A percentile compares a stretch with the other conserved stretches of the same genome.
Evolutionary conservation across 441 rosid species (phyloP).

Genomic region (Populus hybrid): DNA sequence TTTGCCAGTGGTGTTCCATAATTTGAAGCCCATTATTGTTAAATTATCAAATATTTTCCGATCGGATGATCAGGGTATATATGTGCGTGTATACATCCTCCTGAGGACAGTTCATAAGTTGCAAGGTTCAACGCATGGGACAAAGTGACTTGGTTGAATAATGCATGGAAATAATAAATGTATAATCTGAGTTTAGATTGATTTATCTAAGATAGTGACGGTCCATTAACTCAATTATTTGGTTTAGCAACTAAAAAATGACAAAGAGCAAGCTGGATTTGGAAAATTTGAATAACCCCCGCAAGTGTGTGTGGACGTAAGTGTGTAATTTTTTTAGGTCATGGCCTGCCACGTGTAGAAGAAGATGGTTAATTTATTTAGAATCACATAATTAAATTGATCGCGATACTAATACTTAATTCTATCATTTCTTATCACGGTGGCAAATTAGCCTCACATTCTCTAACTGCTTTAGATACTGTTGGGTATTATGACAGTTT

Average conservation of each 20-base stretch:
- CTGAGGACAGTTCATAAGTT: not conserved
- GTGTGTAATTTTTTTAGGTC: not conserved
- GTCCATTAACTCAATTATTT: conserved; percentile 18
- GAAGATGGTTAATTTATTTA: conserved; percentile 3
- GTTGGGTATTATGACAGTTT: no score
- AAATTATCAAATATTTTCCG: not conserved
- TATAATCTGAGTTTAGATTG: not conserved
- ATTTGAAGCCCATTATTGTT: not conserved
- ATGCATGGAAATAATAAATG: not conserved
- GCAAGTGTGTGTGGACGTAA: not conserved
- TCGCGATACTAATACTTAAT: not conserved
- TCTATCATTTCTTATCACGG: no score
- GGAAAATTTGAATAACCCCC: not conserved
- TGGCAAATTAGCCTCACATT: no score
- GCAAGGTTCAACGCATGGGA: conserved; percentile 14
- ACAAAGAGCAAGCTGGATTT: conserved; percentile 14
- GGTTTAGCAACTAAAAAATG: not conserved
- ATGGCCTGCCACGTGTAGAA: conserved; percentile 18
- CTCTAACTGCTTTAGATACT: no score
- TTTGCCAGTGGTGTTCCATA: not conserved
- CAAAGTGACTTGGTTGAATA: not conserved
- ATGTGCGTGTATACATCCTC: not conserved
- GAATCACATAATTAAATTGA: not conserved
- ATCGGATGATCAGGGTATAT: not conserved
- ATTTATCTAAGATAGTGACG: conserved; percentile 3